Conservation (phyloP, 2,329 filamentous ascomycete species). For the Beauveria brongniartii region DNA sequence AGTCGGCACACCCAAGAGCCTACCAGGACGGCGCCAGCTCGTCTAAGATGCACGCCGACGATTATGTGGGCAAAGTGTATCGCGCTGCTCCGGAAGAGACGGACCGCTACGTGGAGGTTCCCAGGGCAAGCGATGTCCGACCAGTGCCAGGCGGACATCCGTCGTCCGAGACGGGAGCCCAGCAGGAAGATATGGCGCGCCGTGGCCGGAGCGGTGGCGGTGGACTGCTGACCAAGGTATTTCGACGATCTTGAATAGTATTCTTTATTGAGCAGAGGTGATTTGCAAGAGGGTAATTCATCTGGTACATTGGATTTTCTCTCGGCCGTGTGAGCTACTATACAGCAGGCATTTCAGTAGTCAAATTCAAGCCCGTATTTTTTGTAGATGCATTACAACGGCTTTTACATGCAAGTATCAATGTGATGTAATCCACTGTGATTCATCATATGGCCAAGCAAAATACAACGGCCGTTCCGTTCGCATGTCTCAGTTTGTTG, state of each 20-base stretch:
- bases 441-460: neutral
- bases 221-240: constrained; percentile 29
- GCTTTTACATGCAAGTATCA: neutral
- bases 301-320: neutral
- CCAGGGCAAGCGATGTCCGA: constrained; percentile 18
- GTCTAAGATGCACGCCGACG: constrained; percentile 24
- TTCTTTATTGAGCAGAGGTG: neutral
- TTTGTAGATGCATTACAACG: neutral
- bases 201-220: constrained; percentile 20
- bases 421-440: neutral
- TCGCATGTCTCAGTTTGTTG: neutral
- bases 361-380: neutral
- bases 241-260: constrained; percentile 18
- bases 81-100: constrained; percentile 19
- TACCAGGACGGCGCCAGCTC: constrained; percentile 13
- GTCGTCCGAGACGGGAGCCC: constrained; percentile 15
- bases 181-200: constrained; percentile 12
- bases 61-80: constrained; percentile 20
- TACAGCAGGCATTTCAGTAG: neutral
- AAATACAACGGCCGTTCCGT: neutral
- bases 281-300: neutral
- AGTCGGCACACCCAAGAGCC: neutral
- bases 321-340: neutral
- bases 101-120: constrained; percentile 29
- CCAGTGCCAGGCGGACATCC: constrained; percentile 14